These are phyloP conservation scores for Ustilago shanxiensis DNA, from an alignment of 1,284 basidiomycete genomes.

Conservation along the genomic window DNA sequence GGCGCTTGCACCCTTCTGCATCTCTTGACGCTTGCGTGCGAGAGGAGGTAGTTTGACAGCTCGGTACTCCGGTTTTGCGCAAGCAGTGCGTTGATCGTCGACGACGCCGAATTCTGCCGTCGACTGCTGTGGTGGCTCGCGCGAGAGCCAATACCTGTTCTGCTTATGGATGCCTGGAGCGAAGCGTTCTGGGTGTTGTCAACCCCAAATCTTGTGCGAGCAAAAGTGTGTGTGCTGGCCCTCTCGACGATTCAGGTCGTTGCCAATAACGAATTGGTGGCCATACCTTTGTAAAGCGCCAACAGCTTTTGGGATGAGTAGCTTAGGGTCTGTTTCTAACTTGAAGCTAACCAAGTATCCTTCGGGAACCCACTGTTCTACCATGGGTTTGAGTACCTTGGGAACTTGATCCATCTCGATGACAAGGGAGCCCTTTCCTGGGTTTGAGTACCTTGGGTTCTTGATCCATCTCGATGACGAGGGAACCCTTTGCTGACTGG, in stretches of 20 bases:
- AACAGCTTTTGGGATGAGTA: slow-evolving; percentile 91
- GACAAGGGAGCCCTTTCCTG: slow-evolving; percentile 83
- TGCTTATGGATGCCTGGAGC: slow-evolving; percentile 46
- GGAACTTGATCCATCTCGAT: slow-evolving; percentile 99
- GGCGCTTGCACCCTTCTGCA: slow-evolving; percentile 84
- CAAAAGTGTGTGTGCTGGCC: no score
- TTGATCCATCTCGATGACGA: slow-evolving; percentile 97
- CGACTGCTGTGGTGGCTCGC: slow-evolving; percentile 4
- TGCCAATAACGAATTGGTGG: slow-evolving; percentile 96
- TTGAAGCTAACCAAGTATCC: slow-evolving; percentile 98
- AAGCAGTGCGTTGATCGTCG: no score
- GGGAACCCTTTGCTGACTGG: slow-evolving; percentile 86
- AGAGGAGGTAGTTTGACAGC: no score
- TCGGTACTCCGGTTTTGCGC: no score
- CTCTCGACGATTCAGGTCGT: slow-evolving; percentile 93
- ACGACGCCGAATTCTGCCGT: no score
- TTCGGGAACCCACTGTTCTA: slow-evolving; percentile 90
- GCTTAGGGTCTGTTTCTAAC: slow-evolving; percentile 77
- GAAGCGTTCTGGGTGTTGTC: slow-evolving; percentile 42
- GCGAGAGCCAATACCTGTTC: slow-evolving; percentile 16
- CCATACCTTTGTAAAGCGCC: slow-evolving; percentile 91
- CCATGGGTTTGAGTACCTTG: slow-evolving; percentile 91
- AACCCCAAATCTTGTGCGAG: slow-evolving; percentile 57
- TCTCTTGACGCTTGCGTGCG: no score
- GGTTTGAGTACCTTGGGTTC: slow-evolving; percentile 95